phyloP scores from a whole-genome alignment of 345 rosid species.

The Passiflora organensis region DNA sequence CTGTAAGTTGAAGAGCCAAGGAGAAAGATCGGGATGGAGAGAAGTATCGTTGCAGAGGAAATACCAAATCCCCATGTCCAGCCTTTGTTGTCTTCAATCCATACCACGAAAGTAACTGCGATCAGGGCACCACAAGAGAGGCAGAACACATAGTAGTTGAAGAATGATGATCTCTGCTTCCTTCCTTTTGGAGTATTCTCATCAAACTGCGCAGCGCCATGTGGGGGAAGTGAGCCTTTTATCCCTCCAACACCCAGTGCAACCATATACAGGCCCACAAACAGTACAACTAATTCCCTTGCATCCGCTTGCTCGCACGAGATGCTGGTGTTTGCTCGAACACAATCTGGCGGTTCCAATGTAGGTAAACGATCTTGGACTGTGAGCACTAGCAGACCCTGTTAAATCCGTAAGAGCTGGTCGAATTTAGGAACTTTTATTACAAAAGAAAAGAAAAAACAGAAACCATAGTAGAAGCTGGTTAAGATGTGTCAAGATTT shows the following conservation, averaged over 20 bases:
- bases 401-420: slow-evolving; percentile 14
- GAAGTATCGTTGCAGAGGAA: slow-evolving; percentile 60
- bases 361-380: slow-evolving; percentile 54
- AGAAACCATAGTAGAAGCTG: too few species aligned
- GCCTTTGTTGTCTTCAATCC: slow-evolving; percentile 93
- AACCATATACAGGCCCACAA: slow-evolving; percentile 68
- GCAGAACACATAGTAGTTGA: slow-evolving; percentile 77
- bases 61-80: slow-evolving; percentile 91
- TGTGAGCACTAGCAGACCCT: slow-evolving; percentile 50
- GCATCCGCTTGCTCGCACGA: slow-evolving; percentile 34
- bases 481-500: too few species aligned
- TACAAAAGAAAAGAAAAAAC: too few species aligned
- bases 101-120: slow-evolving; percentile 85
- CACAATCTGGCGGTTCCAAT: slow-evolving; percentile 42
- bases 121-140: slow-evolving; percentile 80
- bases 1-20: slow-evolving; percentile 63
- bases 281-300: slow-evolving; percentile 44
- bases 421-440: not conserved
- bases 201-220: slow-evolving; percentile 92
- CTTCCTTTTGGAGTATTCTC: slow-evolving; percentile 63
- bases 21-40: slow-evolving; percentile 68
- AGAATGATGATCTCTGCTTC: slow-evolving; percentile 76
- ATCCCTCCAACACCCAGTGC: slow-evolving; percentile 93
- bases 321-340: slow-evolving; percentile 9
- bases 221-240: slow-evolving; percentile 89